Base-by-base conservation (phyloP, 805 yeast species). In the Candida railenensis region DNA sequence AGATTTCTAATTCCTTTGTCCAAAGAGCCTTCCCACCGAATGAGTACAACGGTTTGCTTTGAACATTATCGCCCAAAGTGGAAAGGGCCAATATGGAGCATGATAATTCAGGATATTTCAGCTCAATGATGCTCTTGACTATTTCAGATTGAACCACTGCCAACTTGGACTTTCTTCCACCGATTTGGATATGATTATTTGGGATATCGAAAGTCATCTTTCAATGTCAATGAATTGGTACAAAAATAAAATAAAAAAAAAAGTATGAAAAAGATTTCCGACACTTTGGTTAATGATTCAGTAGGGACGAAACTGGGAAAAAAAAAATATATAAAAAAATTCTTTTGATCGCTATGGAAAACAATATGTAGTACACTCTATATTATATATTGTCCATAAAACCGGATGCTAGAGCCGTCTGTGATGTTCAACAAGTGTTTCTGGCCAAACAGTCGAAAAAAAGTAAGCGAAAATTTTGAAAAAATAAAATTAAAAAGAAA, bases 21-120 rank as follows among this genome's bases (percentile, higher is more conserved):
- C 99, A 94, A 20, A 94, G 66, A 0, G 97, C 82, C 64, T 94
- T 94, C 21, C 99, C 99, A 37, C 97, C 98, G 67, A 94, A 94
- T 3, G 96, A 81, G 65, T 92, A 94, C 42, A 94, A 73, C 5
- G 99, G 97, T 61, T 82, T 84, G 59, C 77, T 79, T 61, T 83
- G 94, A 25, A 87, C 84, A 60, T 88, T 86, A 70, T 94, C 99
- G 21, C 98, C 99, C 32, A 94, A 73, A 1, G 99, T 92, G 44
- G 85, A 78, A 34, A 89, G 76, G 3, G 96, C 91, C 11, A 87
- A 67, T 19, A 94, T 84, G 22, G 90, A 83, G 61, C 91, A 85
- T n/a, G 75, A 64, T 44, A 83, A 68, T 22, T 83, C 76, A 11
- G 94, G 90, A 60, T 81, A 85, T 18, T 71, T 71, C 22, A 67